phyloP scores from a whole-genome alignment of 306 rosid species.

The Potentilla sterilis region DNA sequence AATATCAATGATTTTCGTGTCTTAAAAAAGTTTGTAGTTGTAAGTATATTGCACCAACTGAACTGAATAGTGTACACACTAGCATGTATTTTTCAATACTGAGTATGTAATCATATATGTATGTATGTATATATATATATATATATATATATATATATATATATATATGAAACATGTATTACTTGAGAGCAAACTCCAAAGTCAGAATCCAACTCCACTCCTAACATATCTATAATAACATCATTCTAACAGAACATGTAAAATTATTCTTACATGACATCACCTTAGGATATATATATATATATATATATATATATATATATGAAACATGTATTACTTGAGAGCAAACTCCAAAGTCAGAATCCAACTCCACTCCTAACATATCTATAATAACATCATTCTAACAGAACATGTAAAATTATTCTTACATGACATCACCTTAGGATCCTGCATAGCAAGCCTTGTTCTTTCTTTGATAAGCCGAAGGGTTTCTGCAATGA shows the following conservation, averaged over 20 bases:
- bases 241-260: slow-evolving; percentile 34
- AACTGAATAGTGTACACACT: background rate
- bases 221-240: slow-evolving; percentile 16
- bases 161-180: background rate
- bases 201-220: background rate
- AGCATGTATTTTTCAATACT: background rate
- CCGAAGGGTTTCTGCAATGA: slow-evolving; percentile 69
- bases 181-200: background rate
- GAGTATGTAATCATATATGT: background rate
- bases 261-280: slow-evolving; percentile 92
- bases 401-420: slow-evolving; percentile 41
- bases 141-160: no score
- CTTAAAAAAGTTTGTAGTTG: background rate
- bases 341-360: background rate
- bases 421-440: slow-evolving; percentile 99
- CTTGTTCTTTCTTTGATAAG: slow-evolving; percentile 86
- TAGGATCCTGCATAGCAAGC: slow-evolving; percentile 98
- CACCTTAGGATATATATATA: slow-evolving; percentile 99
- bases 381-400: slow-evolving; percentile 20
- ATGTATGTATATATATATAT: no score
- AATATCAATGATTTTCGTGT: background rate
- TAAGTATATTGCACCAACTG: background rate
- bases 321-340: background rate
- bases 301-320: background rate
- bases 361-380: background rate